Evolutionary conservation across 2,329 filamentous ascomycete species (phyloP).

Genomic region (Pseudocercospora vitis): DNA sequence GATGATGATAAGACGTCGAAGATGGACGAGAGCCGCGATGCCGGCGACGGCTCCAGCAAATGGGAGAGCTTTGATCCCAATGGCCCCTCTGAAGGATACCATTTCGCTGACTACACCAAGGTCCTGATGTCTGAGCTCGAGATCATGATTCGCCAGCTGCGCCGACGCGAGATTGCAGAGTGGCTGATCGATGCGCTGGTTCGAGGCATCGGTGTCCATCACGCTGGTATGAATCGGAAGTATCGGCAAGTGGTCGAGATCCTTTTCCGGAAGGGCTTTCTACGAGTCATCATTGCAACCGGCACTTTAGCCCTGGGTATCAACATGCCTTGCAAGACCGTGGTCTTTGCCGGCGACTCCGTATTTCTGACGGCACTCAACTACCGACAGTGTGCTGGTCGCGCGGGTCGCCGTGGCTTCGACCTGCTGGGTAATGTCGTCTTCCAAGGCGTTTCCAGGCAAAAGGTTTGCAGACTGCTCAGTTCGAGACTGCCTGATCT

Average conservation of each 20-base stretch:
- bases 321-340: slow-evolving; percentile 82
- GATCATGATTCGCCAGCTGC: slow-evolving; percentile 53
- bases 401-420: slow-evolving; percentile 77
- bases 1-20: slow-evolving; percentile 55
- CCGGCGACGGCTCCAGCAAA: slow-evolving; percentile 56
- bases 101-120: slow-evolving; percentile 64
- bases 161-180: slow-evolving; percentile 51
- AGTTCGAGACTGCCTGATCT: slow-evolving; percentile 72
- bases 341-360: slow-evolving; percentile 73
- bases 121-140: slow-evolving; percentile 60
- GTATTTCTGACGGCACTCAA: slow-evolving; percentile 72
- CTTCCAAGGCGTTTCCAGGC: slow-evolving; percentile 64
- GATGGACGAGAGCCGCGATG: slow-evolving; percentile 58
- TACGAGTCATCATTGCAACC: slow-evolving; percentile 71
- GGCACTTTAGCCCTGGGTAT: slow-evolving; percentile 75
- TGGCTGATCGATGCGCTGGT: slow-evolving; percentile 61
- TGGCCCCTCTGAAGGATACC: slow-evolving; percentile 62
- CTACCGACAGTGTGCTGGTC: slow-evolving; percentile 73
- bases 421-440: slow-evolving; percentile 79
- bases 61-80: slow-evolving; percentile 69
- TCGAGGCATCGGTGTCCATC: slow-evolving; percentile 73
- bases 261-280: slow-evolving; percentile 69
- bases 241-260: slow-evolving; percentile 75
- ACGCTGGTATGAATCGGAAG: slow-evolving; percentile 74
- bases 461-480: slow-evolving; percentile 67